These are phyloP conservation scores for Powellomyces hirtus DNA, from an alignment of 192 early-diverging fungal genomes.

Conservation along the genomic window DNA sequence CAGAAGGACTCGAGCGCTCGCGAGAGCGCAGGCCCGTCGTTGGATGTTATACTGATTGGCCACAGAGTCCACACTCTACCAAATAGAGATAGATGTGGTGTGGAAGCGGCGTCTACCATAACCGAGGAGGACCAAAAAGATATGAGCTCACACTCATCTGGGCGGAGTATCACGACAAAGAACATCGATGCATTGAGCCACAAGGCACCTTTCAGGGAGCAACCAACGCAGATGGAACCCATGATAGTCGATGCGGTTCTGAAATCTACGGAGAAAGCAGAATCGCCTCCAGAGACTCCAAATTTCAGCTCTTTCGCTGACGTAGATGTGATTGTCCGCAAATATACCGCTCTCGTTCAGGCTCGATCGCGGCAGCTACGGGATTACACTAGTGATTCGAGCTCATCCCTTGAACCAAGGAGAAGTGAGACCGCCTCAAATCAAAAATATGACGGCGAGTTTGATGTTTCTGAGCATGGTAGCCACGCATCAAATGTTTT, in stretches of 20 bases:
- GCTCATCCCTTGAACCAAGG: no score
- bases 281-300: not conserved
- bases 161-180: not conserved
- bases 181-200: not conserved
- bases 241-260: not conserved
- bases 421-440: no score
- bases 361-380: slow-evolving; percentile 21
- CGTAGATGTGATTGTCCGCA: slow-evolving; percentile 35
- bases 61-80: slow-evolving; percentile 23
- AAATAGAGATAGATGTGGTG: not conserved
- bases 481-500: no score
- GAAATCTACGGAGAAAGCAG: not conserved
- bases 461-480: no score
- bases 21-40: not conserved
- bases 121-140: slow-evolving; percentile 10
- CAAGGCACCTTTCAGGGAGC: not conserved
- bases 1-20: not conserved
- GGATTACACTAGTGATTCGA: not conserved
- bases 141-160: slow-evolving; percentile 9
- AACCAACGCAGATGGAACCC: slow-evolving; percentile 3
- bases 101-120: not conserved
- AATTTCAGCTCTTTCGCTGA: slow-evolving; percentile 29
- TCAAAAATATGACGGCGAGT: no score
- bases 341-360: slow-evolving; percentile 32
- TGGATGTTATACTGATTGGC: slow-evolving; percentile 29